Evolutionary conservation across 2,329 filamentous ascomycete species (phyloP).

Genomic region (Coniochaeta sp.): DNA sequence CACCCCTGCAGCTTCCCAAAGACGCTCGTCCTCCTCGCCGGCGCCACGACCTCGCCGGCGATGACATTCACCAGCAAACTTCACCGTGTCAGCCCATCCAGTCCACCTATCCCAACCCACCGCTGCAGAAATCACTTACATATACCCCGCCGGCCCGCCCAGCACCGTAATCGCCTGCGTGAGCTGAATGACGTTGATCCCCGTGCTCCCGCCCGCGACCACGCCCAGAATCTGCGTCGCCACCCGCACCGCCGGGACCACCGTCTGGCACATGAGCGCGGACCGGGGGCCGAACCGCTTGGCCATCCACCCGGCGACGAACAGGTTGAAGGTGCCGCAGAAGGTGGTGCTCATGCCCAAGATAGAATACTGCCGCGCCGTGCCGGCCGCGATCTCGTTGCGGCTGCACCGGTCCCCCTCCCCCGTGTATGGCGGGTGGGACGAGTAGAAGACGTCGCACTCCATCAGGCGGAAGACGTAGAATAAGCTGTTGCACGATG

Average conservation of each 20-base stretch:
- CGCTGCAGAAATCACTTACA: conserved; percentile 29
- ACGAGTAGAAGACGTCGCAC: conserved; percentile 61
- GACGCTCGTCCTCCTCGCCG: conserved; percentile 52
- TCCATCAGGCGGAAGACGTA: conserved; percentile 67
- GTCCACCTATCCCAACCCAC: neutral
- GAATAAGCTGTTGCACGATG: conserved; percentile 27
- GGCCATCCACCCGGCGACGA: conserved; percentile 59
- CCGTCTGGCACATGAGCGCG: conserved; percentile 55
- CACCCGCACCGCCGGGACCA: conserved; percentile 57
- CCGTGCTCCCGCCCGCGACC: conserved; percentile 47
- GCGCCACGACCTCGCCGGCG: conserved; percentile 56
- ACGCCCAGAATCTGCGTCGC: conserved; percentile 59
- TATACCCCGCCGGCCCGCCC: conserved; percentile 62
- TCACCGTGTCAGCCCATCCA: neutral
- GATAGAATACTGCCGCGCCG: conserved; percentile 56
- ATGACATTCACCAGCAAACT: conserved; percentile 60
- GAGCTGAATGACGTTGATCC: conserved; percentile 61
- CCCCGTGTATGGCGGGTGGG: conserved; percentile 42
- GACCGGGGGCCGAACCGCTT: conserved; percentile 58
- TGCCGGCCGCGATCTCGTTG: conserved; percentile 56
- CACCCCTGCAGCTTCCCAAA: conserved; percentile 60
- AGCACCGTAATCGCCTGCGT: conserved; percentile 62
- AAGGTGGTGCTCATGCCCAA: conserved; percentile 61
- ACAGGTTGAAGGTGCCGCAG: conserved; percentile 62
- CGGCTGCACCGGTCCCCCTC: conserved; percentile 48